A percentile compares a stretch with the other conserved stretches of the same genome.
phyloP scores from a whole-genome alignment of 192 early-diverging fungal genomes.

The Coemansia sp. region DNA sequence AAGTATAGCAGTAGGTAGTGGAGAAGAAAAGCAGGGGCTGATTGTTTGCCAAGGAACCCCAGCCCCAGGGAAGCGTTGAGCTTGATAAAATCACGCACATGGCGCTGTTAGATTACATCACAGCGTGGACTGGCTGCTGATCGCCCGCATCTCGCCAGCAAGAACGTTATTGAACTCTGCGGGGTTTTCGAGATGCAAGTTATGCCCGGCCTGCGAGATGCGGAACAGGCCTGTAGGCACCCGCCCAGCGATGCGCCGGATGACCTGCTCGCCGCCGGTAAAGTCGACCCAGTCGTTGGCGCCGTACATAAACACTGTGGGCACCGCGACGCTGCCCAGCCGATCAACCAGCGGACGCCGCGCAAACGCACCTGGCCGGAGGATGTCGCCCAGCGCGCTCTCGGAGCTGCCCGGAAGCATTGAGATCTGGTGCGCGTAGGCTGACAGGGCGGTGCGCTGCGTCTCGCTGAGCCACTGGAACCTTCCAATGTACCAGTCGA shows the following conservation, averaged over 20 bases:
- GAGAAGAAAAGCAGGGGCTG: slow-evolving; percentile 1
- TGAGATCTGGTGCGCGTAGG: slow-evolving; percentile 82
- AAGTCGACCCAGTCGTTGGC: slow-evolving; percentile 89
- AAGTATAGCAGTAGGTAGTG: slow-evolving; percentile 4
- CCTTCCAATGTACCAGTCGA: slow-evolving; percentile 57
- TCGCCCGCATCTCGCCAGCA: slow-evolving; percentile 53
- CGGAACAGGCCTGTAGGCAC: slow-evolving; percentile 45
- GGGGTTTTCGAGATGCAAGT: slow-evolving; percentile 86
- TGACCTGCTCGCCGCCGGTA: slow-evolving; percentile 63
- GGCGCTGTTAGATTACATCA: neutral
- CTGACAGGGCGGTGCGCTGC: slow-evolving; percentile 68
- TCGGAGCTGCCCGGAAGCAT: slow-evolving; percentile 79
- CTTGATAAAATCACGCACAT: neutral
- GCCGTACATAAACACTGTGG: slow-evolving; percentile 79
- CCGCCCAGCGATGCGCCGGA: slow-evolving; percentile 55
- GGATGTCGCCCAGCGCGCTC: slow-evolving; percentile 71
- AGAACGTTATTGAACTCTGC: slow-evolving; percentile 65
- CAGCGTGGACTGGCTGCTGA: neutral
- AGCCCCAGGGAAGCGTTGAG: neutral
- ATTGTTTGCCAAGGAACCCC: neutral
- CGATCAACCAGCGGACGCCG: slow-evolving; percentile 71
- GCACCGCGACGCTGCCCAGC: slow-evolving; percentile 63
- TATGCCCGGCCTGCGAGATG: slow-evolving; percentile 71
- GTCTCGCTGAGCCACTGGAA: slow-evolving; percentile 67
- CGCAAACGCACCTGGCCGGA: slow-evolving; percentile 82